Evolutionary conservation across 805 yeast genomes (phyloP).

Genomic region (Zygoascus ofunaensis): DNA sequence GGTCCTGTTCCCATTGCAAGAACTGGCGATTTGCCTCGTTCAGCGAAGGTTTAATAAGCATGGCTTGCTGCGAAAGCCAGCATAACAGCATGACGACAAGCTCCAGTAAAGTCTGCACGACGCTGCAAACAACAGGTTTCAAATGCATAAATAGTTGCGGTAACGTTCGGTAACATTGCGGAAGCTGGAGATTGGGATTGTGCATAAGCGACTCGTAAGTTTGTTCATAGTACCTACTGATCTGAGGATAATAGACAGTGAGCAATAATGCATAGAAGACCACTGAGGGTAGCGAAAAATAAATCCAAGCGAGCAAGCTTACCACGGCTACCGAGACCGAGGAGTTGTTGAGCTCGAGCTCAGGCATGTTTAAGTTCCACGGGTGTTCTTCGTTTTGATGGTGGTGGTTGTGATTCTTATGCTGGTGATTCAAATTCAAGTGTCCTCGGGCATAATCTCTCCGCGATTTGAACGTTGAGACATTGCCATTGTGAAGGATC

Average conservation of each 20-base stretch:
- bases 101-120: not conserved
- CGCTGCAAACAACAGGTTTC: not conserved
- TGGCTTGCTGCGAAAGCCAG: not conserved
- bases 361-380: too few relatives aligned
- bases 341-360: too few relatives aligned
- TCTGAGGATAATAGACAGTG: not conserved
- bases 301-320: not conserved
- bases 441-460: too few relatives aligned
- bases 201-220: not conserved
- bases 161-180: not conserved
- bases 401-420: too few relatives aligned
- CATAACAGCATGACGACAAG: not conserved
- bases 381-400: too few relatives aligned
- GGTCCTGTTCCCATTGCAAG: not conserved
- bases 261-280: not conserved
- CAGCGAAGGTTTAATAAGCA: not conserved
- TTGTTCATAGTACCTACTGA: not conserved
- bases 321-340: not conserved
- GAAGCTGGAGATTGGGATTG: not conserved
- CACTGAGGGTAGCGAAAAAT: not conserved
- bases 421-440: too few relatives aligned
- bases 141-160: not conserved
- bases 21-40: constrained; percentile 1
- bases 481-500: too few relatives aligned
- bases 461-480: too few relatives aligned